A percentile compares a stretch with the other conserved stretches of the same genome.
phyloP scores from a whole-genome alignment of 1,139 yeast genomes.

The Taphrina betulina region DNA sequence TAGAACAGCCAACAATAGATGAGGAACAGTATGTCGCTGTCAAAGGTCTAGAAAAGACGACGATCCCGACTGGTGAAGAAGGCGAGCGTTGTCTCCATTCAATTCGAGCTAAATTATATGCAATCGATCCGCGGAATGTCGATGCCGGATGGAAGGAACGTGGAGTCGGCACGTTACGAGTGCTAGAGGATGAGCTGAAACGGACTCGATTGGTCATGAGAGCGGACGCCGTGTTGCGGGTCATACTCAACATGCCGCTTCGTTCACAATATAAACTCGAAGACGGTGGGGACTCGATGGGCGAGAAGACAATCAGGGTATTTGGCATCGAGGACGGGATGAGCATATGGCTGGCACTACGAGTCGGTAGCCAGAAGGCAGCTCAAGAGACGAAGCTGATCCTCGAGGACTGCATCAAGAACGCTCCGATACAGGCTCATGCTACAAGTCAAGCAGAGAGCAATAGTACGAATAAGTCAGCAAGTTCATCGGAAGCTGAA shows the following conservation, averaged over 20 bases:
- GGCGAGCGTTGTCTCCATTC: conserved; percentile 68
- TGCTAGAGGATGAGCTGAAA: conserved; percentile 47
- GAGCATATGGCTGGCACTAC: conserved; percentile 28
- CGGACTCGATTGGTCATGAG: conserved; percentile 62
- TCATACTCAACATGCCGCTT: conserved; percentile 74
- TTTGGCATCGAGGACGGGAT: conserved; percentile 25
- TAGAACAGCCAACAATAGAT: neutral
- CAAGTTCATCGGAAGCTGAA: neutral
- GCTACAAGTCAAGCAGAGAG: neutral
- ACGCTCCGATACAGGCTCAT: neutral
- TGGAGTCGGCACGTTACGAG: conserved; percentile 82
- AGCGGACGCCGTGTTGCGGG: conserved; percentile 79
- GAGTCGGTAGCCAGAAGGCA: conserved; percentile 15
- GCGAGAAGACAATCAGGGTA: conserved; percentile 21
- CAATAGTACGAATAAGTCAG: neutral
- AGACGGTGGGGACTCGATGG: conserved; percentile 28
- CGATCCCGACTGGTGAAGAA: conserved; percentile 75
- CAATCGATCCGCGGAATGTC: conserved; percentile 53
- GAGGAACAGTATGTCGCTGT: conserved; percentile 33
- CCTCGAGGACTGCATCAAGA: neutral
- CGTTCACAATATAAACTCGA: conserved; percentile 15
- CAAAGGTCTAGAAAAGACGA: conserved; percentile 17
- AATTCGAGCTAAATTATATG: conserved; percentile 76
- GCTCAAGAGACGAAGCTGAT: conserved; percentile 14
- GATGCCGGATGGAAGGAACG: conserved; percentile 91